phyloP scores from a whole-genome alignment of 345 rosid genomes.

The Eucalyptus victrix region DNA sequence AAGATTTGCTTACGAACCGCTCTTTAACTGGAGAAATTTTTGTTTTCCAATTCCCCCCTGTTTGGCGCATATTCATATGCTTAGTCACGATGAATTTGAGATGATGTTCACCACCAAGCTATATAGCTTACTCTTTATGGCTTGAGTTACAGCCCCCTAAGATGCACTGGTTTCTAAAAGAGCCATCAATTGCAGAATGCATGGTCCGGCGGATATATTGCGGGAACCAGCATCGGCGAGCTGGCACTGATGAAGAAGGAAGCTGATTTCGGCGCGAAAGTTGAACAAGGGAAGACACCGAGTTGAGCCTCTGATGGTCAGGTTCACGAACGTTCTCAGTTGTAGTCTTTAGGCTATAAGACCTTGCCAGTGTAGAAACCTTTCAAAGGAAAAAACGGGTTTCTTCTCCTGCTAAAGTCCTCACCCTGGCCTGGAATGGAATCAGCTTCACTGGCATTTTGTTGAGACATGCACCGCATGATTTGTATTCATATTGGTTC shows the following conservation, averaged over 20 bases:
- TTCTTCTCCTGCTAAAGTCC: too few species aligned
- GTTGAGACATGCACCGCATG: not conserved
- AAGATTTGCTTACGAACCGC: not conserved
- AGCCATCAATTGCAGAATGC: slow-evolving; percentile 46
- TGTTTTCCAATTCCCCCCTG: not conserved
- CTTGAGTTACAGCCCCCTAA: not conserved
- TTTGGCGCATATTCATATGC: not conserved
- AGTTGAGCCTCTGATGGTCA: not conserved
- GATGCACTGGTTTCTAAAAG: not conserved
- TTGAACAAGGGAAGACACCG: not conserved
- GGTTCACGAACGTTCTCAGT: not conserved
- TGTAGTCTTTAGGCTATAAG: too few species aligned
- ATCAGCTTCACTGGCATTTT: not conserved
- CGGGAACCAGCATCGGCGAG: slow-evolving; percentile 57
- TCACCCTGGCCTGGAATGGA: not conserved
- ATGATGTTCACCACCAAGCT: not conserved
- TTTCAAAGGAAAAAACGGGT: too few species aligned
- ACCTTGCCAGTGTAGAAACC: too few species aligned
- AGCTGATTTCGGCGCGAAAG: not conserved
- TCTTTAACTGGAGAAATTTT: not conserved
- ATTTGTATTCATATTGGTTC: not conserved
- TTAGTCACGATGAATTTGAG: not conserved
- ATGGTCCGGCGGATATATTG: slow-evolving; percentile 93
- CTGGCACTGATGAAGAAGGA: slow-evolving; percentile 11
- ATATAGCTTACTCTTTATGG: not conserved